A percentile compares a stretch with the other conserved stretches of the same genome.
These are phyloP conservation scores for Aspergillus panamensis DNA, from an alignment of 495 filamentous ascomycete species.

Conservation along the genomic window DNA sequence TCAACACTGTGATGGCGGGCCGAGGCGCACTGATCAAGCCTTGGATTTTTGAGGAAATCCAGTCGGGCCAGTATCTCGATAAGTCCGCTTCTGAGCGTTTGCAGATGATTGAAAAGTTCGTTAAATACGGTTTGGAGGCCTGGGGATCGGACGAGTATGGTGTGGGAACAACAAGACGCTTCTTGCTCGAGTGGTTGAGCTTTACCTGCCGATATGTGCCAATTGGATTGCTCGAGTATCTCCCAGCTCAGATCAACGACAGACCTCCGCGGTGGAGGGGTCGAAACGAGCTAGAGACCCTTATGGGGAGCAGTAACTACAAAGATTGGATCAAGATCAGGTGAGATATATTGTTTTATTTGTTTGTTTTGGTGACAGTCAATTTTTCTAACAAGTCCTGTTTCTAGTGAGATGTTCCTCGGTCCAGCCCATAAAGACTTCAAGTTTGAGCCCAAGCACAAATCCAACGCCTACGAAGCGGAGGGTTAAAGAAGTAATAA, in stretches of 20 bases:
- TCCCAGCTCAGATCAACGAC: conserved; percentile 85
- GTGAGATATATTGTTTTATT: conserved; percentile 45
- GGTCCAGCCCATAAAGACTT: conserved; percentile 87
- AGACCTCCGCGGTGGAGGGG: conserved; percentile 79
- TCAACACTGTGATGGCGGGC: conserved; percentile 88
- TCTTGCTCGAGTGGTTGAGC: conserved; percentile 91
- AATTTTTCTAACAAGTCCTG: not conserved
- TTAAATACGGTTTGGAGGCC: conserved; percentile 80
- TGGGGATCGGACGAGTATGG: conserved; percentile 96
- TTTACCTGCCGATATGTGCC: conserved; percentile 90
- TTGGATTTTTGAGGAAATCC: conserved; percentile 97
- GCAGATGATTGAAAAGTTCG: conserved; percentile 81
- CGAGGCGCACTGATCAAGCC: conserved; percentile 93
- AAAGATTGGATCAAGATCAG: conserved; percentile 98
- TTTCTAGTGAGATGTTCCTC: conserved; percentile 87
- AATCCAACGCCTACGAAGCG: conserved; percentile 76
- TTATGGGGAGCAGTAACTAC: conserved; percentile 84
- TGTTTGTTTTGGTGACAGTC: not conserved
- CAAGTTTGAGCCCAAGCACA: conserved; percentile 97
- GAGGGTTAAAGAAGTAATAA: conserved; percentile 47
- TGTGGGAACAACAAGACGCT: conserved; percentile 80
- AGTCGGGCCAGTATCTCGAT: conserved; percentile 86
- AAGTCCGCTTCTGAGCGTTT: conserved; percentile 87
- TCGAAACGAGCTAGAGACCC: conserved; percentile 84
- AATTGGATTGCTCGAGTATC: conserved; percentile 77